Evolutionary conservation across 257 asterid species (phyloP).

Genomic region (Perilla frutescens): DNA sequence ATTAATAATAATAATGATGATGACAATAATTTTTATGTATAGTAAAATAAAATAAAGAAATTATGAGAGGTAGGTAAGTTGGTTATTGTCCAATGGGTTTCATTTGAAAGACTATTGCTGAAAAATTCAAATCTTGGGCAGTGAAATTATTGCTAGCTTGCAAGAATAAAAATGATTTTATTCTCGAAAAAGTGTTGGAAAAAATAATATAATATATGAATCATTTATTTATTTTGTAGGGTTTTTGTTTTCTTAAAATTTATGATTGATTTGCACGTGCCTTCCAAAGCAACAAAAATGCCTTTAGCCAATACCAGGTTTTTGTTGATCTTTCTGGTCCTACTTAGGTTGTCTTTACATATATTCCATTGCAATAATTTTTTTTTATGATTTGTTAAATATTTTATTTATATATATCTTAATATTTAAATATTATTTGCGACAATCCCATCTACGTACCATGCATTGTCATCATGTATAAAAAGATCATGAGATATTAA

Average conservation of each 20-base stretch:
- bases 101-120: background rate
- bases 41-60: no score
- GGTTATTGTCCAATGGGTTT: slow-evolving; percentile 36
- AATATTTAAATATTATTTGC: no score
- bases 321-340: slow-evolving; percentile 14
- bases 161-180: slow-evolving; percentile 21
- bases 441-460: no score
- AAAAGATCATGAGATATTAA: no score
- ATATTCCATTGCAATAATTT: background rate
- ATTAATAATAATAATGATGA: no score
- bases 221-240: no score
- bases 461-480: no score
- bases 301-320: slow-evolving; percentile 26
- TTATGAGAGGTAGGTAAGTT: background rate
- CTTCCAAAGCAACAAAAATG: slow-evolving; percentile 16
- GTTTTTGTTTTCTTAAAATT: background rate
- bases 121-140: slow-evolving; percentile 22
- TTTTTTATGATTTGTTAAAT: no score
- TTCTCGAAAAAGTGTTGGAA: slow-evolving; percentile 30
- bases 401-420: no score
- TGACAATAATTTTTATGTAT: no score
- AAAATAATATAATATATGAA: no score
- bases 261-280: slow-evolving; percentile 34
- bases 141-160: background rate
- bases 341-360: background rate